Evolutionary conservation across 306 rosid genomes (phyloP), one percentile per base, ranked within the genome.

Genomic region (Casuarina cunninghamiana): DNA sequence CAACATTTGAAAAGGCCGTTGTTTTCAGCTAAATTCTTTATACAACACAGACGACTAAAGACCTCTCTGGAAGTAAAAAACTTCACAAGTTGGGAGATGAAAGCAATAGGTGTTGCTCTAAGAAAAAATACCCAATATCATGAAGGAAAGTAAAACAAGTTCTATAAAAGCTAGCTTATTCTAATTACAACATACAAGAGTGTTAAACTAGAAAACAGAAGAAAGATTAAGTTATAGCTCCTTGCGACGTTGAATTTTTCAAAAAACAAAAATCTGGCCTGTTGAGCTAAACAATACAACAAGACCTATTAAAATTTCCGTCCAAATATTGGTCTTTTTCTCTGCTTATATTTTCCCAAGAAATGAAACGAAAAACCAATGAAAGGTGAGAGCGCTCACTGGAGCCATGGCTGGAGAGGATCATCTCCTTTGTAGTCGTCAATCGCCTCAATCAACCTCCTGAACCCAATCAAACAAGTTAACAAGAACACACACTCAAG

Each of bases 361-460:
- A 37, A 67, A 77, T 10, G 62, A 69, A 48, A 37, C 17, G 3
- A 19, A n/a, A 68, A 32, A 55, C 21, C 50, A 19, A 53, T 16
- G 63, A 45, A 67, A 53, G 60, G 16, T 44, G 21, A 50, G 19
- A 66, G 79, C 15, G 81, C 98, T 88, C 77, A 93, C 98, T 90
- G 77, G 49, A 94, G 71, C 98, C 98, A 94, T 9, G 98, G 98
- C 9, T 80, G 91, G 69, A 94, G 93, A 69, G 97, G 98, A 66
- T 94, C 98, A 43, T 94, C 89, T 9, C 98, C 98, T 74, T 79
- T 44, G 80, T 90, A 92, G 35, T 88, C 89, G 12, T 92, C 91
- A 41, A 94, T 92, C 0, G 87, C 95, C 76, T 89, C 88, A 68
- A 94, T 86, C 76, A 92, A 82, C 79, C 82, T 84, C 82, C 94